Evolutionary conservation across 1,284 basidiomycete species (phyloP), one percentile per base, ranked within the genome.

Genomic region (Apiotrichum laibachii): DNA sequence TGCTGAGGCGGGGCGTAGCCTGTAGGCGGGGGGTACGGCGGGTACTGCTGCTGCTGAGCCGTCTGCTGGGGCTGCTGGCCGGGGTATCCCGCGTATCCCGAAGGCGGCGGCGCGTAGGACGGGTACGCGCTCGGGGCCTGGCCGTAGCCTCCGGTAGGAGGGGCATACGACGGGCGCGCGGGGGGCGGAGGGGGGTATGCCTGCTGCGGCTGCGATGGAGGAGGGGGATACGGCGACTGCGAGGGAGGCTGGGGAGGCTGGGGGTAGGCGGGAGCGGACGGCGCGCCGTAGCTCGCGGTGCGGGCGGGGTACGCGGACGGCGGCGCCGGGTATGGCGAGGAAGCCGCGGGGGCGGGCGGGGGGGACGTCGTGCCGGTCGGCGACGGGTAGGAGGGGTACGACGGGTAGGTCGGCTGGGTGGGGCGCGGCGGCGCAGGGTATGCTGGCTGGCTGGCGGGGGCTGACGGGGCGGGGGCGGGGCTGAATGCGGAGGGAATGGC

Each of bases 401-500:
- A 55, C 22, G 59, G 54, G 26, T 44, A 33, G 50, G 16, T 52
- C 10, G 48, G 52, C 34, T 63, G 63, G 33, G 65, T 62, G 34
- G 65, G 60, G 16, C 58, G 59, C 48, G 77, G 56, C 19, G 68
- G 57, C 40, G 59, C 59, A 11, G 59, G 59, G 52, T 61, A 61
- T 9, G 54, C 21, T 3, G 40, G 18, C 34, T 35, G 33, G 48
- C 26, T 67, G 21, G 67, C 48, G 5, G 62, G 51, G n/a, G 60
- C 50, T 13, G 68, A 60, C 35, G 60, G 37, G 5, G 56, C 45
- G 26, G 59, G 49, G 8, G 59, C 50, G 11, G 46, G 33, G 52
- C 49, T 53, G 60, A 72, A 76, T 1, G 71, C 67, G 2, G 70
- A 68, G 8, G 70, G 67, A 2, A 71, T 54, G 26, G 57, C 65